Percentiles rank a stretch among this genome's conserved stretches.
Evolutionary conservation across 495 filamentous ascomycete species (phyloP).

Genomic region (Corynascus novoguineensis): DNA sequence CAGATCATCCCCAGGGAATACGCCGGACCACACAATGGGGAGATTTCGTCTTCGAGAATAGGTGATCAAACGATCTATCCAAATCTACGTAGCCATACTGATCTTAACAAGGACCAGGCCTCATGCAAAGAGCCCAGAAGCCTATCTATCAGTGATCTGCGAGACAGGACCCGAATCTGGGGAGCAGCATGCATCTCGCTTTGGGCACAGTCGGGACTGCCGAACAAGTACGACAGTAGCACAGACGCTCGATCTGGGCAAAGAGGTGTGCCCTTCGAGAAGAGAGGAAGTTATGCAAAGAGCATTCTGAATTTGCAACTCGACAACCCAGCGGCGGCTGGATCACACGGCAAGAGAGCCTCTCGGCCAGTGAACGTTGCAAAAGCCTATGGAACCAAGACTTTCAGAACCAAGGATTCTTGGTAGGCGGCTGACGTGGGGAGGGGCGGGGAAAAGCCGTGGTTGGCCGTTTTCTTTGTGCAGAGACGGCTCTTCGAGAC

Average conservation of each 20-base stretch:
- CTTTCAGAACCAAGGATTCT: neutral
- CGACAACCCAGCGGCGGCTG: slow-evolving; percentile 3
- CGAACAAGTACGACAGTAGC: neutral
- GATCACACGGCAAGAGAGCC: neutral
- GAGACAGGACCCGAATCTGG: slow-evolving; percentile 4
- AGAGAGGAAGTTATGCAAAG: neutral
- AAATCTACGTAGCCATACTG: slow-evolving; percentile 3
- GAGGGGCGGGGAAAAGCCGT: slow-evolving; percentile 2
- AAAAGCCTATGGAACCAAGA: neutral
- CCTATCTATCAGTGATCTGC: neutral
- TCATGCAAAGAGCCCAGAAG: slow-evolving; percentile 9
- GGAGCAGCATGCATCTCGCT: neutral
- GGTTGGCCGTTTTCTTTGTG: slow-evolving; percentile 10
- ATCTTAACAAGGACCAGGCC: slow-evolving; percentile 18
- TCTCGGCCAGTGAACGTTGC: no score
- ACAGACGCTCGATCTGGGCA: neutral
- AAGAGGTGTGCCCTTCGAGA: neutral
- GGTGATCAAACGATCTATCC: slow-evolving; percentile 27
- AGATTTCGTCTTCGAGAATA: slow-evolving; percentile 8
- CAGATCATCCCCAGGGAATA: slow-evolving; percentile 16
- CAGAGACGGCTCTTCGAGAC: neutral
- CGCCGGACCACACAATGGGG: slow-evolving; percentile 1
- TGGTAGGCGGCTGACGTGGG: neutral
- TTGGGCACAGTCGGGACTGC: neutral
- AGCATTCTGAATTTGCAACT: neutral